phyloP scores from a whole-genome alignment of 2,329 filamentous ascomycete genomes.

The Esteya vermicola region DNA sequence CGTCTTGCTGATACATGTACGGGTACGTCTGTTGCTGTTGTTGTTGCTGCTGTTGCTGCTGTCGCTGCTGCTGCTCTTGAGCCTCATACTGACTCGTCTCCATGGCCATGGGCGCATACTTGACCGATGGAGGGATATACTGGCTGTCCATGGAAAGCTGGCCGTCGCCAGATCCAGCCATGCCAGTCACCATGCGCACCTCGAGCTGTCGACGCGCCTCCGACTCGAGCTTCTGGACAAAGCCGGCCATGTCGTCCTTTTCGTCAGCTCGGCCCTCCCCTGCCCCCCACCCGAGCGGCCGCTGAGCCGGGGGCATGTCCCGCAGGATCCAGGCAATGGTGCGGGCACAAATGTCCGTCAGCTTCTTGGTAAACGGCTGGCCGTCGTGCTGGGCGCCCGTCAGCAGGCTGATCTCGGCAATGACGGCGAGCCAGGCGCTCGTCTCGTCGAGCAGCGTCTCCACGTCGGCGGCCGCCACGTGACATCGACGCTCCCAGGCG shows the following conservation, averaged over 20 bases:
- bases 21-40: background rate
- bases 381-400: conserved; percentile 17
- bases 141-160: no score
- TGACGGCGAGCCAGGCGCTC: conserved; percentile 52
- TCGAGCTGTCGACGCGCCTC: conserved; percentile 8
- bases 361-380: conserved; percentile 26
- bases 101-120: background rate
- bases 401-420: conserved; percentile 44
- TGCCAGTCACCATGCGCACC: background rate
- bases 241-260: conserved; percentile 32
- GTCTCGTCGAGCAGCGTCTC: conserved; percentile 50
- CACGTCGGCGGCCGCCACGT: conserved; percentile 44
- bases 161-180: no score
- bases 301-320: conserved; percentile 22
- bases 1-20: conserved; percentile 6
- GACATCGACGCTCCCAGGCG: conserved; percentile 51
- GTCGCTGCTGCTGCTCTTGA: background rate
- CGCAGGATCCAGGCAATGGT: conserved; percentile 38
- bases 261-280: no score
- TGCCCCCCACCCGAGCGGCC: no score
- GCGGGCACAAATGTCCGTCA: conserved; percentile 33
- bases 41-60: background rate
- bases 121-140: background rate
- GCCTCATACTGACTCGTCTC: background rate
- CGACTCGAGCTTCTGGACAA: conserved; percentile 10